Base-by-base conservation (phyloP, 805 yeast species). In the Monosporozyma unispora region DNA sequence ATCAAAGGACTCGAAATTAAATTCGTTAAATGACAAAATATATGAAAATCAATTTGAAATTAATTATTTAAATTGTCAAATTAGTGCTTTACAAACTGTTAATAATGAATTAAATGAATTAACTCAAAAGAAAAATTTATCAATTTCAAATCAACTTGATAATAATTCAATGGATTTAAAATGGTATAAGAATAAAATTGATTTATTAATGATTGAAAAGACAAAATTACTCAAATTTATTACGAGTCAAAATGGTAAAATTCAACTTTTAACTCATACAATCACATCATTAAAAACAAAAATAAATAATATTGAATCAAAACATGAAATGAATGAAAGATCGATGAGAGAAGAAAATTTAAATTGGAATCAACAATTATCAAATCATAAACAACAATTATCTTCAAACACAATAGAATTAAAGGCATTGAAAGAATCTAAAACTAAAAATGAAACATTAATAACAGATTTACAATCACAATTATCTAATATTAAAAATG, bases 171-270 rank as follows among this genome's bases (percentile, higher is more conserved):
- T 60, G 75, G 28, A 29, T 44, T 29, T 37, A 79, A 81, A 72
- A 48, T 76, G 81, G 48, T 72, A 74, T 65, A 75, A 84, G 70
- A 79, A 75, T 45, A 81, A 80, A 59, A 76, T 84, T 31, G 84
- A 81, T 48, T 19, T 48, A 10, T 39, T 53, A 25, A 42, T 33
- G 25, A 27, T 38, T 28, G 38, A 27, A 16, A 44, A 44, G 41
- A 59, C 66, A 1, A 57, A 76, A 0, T 73, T 72, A 45, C 73
- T 73, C 31, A 69, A 70, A 6, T 60, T 81, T 16, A 56, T 64
- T 1, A 23, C 67, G 68, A 10, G 78, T 79, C 54, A 70, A 71
- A 42, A 23, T 18, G 78, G 79, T 54, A 70, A 71, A 42, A 23
- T 18, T 54, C 57, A 2, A 50, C 60, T 14, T 64, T 73, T 33